Conservation (phyloP, 371 early-diverging fungal species). For the Mortierella sp. region DNA sequence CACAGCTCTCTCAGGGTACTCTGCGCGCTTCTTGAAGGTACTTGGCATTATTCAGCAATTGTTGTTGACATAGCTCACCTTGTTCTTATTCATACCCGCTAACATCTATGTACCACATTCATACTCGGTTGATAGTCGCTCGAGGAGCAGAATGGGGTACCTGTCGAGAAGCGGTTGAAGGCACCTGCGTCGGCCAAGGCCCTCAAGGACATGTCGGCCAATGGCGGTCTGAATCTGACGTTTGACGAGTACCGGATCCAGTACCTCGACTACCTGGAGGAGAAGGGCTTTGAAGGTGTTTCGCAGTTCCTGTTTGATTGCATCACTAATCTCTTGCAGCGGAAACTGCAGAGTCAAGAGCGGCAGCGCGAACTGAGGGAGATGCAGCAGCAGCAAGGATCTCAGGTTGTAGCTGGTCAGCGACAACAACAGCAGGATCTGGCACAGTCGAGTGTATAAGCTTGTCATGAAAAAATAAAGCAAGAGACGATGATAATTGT, state of each 20-base stretch:
- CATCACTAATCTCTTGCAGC: conserved; percentile 50
- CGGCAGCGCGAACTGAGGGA: conserved; percentile 13
- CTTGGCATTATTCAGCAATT: neutral
- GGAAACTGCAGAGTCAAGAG: conserved; percentile 32
- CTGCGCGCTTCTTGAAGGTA: conserved; percentile 66
- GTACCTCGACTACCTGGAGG: conserved; percentile 62
- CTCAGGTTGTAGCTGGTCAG: neutral
- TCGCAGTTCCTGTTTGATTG: conserved; percentile 62
- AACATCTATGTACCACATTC: neutral
- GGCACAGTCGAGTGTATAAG: neutral
- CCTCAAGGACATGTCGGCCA: conserved; percentile 41
- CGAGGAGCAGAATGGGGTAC: conserved; percentile 22
- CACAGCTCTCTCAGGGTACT: conserved; percentile 59
- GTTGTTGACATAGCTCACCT: neutral
- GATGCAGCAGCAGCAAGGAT: neutral
- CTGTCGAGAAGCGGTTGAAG: conserved; percentile 30
- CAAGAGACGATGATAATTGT: too few species aligned
- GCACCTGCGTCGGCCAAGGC: conserved; percentile 35
- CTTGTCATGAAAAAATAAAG: neutral
- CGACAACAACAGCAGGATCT: neutral
- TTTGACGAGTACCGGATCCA: conserved; percentile 65
- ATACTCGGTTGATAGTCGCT: conserved; percentile 19
- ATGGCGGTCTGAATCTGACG: conserved; percentile 58
- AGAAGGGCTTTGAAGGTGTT: conserved; percentile 63
- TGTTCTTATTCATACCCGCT: too few species aligned